Percentiles rank a stretch among this genome's conserved stretches.
Evolutionary conservation across 352 stramenopile species (phyloP).

Genomic region (Phytophthora quininea): DNA sequence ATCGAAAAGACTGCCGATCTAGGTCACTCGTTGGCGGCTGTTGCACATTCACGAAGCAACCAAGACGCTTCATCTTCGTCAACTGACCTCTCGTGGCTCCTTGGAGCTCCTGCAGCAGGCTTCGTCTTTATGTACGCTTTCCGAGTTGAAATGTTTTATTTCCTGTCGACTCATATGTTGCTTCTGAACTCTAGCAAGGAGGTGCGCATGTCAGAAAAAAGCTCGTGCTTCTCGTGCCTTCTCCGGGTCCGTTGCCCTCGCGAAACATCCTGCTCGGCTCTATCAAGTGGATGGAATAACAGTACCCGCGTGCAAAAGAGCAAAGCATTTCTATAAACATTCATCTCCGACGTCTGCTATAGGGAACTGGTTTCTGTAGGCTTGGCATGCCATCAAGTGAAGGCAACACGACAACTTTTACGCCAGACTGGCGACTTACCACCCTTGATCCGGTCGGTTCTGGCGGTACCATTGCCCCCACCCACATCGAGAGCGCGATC

Average conservation of each 20-base stretch:
- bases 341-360: neutral
- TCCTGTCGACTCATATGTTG: neutral
- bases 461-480: conserved; percentile 85
- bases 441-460: conserved; percentile 76
- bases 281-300: conserved; percentile 87
- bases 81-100: conserved; percentile 66
- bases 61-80: conserved; percentile 49
- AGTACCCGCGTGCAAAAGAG: too few relatives aligned
- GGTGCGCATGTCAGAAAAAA: conserved; percentile 75
- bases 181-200: conserved; percentile 57
- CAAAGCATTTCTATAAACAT: neutral
- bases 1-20: conserved; percentile 79
- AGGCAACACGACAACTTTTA: neutral
- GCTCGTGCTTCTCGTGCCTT: conserved; percentile 84
- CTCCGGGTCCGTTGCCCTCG: conserved; percentile 76
- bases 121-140: conserved; percentile 86
- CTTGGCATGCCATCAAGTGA: neutral
- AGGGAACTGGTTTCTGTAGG: neutral
- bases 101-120: conserved; percentile 64
- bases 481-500: conserved; percentile 86
- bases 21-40: conserved; percentile 74
- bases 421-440: conserved; percentile 24
- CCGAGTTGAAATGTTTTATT: neutral
- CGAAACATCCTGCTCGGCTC: conserved; percentile 81
- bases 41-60: conserved; percentile 51